A percentile compares a stretch with the other conserved stretches of the same genome.
phyloP scores from a whole-genome alignment of 306 rosid species.

The Prunus salicina region DNA sequence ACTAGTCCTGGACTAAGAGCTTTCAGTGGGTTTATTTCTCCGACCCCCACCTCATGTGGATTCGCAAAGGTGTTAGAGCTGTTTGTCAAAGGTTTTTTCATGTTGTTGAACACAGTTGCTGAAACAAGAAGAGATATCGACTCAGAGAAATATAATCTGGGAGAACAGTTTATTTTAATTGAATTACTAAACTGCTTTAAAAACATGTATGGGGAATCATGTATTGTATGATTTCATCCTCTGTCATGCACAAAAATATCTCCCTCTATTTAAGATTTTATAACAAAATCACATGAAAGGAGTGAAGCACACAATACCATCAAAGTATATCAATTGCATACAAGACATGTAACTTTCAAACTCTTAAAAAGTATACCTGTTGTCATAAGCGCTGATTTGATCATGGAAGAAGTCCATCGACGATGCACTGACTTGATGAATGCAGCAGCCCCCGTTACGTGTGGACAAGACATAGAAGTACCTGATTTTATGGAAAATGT shows the following conservation, averaged over 20 bases:
- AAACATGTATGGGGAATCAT: background rate
- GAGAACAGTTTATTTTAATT: no score
- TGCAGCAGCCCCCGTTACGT: conserved; percentile 88
- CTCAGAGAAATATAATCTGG: background rate
- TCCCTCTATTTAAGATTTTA: background rate
- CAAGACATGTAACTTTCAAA: background rate
- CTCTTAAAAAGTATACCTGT: conserved; percentile 48
- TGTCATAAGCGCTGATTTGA: conserved; percentile 95
- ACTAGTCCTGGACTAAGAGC: conserved; percentile 89
- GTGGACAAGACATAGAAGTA: conserved; percentile 98
- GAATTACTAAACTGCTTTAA: no score
- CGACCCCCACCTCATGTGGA: conserved; percentile 84
- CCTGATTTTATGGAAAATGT: conserved; percentile 65
- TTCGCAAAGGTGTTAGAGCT: conserved; percentile 51
- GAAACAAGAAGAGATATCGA: conserved; percentile 28
- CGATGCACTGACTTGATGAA: conserved; percentile 58
- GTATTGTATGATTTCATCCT: background rate
- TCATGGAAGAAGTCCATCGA: conserved; percentile 78
- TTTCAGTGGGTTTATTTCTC: conserved; percentile 71
- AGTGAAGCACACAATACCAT: background rate
- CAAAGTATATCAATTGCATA: background rate
- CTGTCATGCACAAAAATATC: background rate
- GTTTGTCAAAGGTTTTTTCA: conserved; percentile 67
- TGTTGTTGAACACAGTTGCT: conserved; percentile 67
- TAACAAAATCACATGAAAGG: background rate